These are phyloP conservation scores for Zygoascus sp. DNA, from an alignment of 1,139 yeast genomes.

Conservation along the genomic window DNA sequence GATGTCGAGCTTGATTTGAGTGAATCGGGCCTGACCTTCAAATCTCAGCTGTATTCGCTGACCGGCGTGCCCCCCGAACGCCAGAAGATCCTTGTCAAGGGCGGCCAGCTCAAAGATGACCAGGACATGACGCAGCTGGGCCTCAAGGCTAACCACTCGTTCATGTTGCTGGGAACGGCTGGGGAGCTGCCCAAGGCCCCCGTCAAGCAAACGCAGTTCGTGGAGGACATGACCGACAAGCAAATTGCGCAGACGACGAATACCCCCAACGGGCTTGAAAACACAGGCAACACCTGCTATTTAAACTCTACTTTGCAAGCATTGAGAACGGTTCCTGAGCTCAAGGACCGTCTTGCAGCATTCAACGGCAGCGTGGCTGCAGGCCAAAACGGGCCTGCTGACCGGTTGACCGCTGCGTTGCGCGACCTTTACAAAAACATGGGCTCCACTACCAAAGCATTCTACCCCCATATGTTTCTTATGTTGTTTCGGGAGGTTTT, in stretches of 20 bases:
- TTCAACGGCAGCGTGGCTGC: slow-evolving; percentile 21
- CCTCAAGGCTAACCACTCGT: slow-evolving; percentile 59
- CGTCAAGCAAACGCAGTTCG: slow-evolving; percentile 50
- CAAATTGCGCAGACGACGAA: slow-evolving; percentile 36
- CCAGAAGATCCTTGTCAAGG: slow-evolving; percentile 85
- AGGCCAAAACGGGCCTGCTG: slow-evolving; percentile 1
- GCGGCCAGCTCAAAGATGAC: slow-evolving; percentile 80
- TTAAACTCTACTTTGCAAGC: slow-evolving; percentile 87
- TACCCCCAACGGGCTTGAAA: slow-evolving; percentile 74
- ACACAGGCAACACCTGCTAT: slow-evolving; percentile 93
- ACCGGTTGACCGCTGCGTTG: slow-evolving; percentile 28
- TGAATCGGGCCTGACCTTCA: slow-evolving; percentile 59
- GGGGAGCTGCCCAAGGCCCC: slow-evolving; percentile 65
- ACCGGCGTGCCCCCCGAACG: slow-evolving; percentile 83
- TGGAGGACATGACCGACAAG: slow-evolving; percentile 62
- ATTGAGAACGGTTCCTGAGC: slow-evolving; percentile 61
- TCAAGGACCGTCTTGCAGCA: slow-evolving; percentile 35
- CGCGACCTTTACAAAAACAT: slow-evolving; percentile 34
- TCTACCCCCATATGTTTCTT: slow-evolving; percentile 58
- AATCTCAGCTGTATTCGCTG: slow-evolving; percentile 60
- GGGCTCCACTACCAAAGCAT: slow-evolving; percentile 31
- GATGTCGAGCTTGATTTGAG: slow-evolving; percentile 56
- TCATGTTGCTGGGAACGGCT: slow-evolving; percentile 93
- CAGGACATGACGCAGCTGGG: slow-evolving; percentile 46
- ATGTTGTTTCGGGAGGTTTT: slow-evolving; percentile 42